These are phyloP conservation scores for Phytopythium mirpurense DNA, from an alignment of 352 stramenopile species.

Conservation along the genomic window DNA sequence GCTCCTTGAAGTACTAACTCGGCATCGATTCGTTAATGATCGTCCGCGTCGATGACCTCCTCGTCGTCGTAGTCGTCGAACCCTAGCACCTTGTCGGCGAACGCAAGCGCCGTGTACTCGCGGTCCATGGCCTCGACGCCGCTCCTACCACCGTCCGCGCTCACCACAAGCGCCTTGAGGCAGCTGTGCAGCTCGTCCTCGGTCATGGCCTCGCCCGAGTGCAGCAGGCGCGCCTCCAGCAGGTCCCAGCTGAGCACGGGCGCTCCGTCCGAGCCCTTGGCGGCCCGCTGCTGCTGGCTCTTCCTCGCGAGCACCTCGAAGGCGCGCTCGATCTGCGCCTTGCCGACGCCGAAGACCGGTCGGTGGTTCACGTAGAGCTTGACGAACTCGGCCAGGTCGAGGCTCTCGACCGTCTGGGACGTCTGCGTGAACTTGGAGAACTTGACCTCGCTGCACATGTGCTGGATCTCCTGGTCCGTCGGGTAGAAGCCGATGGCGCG, in stretches of 20 bases:
- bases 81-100: constrained; percentile 82
- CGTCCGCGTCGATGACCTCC: constrained; percentile 9
- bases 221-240: constrained; percentile 56
- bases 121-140: constrained; percentile 29
- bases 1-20: no score
- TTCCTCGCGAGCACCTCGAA: constrained; percentile 46
- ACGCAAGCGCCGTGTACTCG: constrained; percentile 55
- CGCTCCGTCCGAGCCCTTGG: constrained; percentile 7
- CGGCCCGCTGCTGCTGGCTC: constrained; percentile 4
- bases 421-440: constrained; percentile 78
- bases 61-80: constrained; percentile 81
- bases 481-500: constrained; percentile 91
- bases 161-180: constrained; percentile 60
- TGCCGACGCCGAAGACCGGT: constrained; percentile 82
- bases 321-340: constrained; percentile 69
- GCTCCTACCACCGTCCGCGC: constrained; percentile 16
- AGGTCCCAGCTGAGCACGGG: constrained; percentile 51
- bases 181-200: constrained; percentile 81
- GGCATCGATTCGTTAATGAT: no score
- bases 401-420: constrained; percentile 58
- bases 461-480: constrained; percentile 86
- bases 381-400: constrained; percentile 75
- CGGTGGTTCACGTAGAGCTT: constrained; percentile 93
- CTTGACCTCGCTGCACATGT: constrained; percentile 87
- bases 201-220: constrained; percentile 73